Evolutionary conservation across 345 rosid species (phyloP).

Genomic region (Aquilaria malaccensis): DNA sequence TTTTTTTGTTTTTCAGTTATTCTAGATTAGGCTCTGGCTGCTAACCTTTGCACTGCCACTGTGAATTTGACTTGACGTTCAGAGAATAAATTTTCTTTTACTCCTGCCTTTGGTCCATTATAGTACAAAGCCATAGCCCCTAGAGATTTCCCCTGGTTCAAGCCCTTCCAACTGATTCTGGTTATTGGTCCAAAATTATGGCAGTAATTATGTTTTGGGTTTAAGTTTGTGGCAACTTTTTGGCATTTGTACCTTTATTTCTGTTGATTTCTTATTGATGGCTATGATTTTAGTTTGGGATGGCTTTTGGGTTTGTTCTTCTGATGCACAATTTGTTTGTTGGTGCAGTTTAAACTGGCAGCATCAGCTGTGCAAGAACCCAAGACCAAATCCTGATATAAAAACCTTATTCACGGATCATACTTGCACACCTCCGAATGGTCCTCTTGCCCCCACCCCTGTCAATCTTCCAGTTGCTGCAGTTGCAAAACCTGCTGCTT

Average conservation of each 20-base stretch:
- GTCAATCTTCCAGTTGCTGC: constrained; percentile 53
- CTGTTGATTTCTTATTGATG: too few species aligned
- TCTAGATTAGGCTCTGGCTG: neutral
- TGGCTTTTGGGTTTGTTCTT: neutral
- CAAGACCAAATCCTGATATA: constrained; percentile 80
- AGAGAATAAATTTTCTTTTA: too few species aligned
- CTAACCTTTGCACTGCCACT: too few species aligned
- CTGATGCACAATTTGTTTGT: constrained; percentile 7
- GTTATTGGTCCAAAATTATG: too few species aligned
- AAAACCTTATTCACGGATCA: constrained; percentile 78
- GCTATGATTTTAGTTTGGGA: neutral
- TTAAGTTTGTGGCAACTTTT: neutral
- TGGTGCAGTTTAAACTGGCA: constrained; percentile 81
- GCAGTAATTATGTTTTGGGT: neutral
- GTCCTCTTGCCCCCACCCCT: constrained; percentile 59
- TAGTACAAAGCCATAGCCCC: too few species aligned
- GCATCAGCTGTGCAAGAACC: constrained; percentile 85
- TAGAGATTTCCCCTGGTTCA: too few species aligned
- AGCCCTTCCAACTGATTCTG: too few species aligned
- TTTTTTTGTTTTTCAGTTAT: neutral
- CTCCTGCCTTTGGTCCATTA: too few species aligned
- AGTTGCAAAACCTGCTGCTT: constrained; percentile 48
- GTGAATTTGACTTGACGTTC: too few species aligned
- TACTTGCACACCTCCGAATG: constrained; percentile 56
- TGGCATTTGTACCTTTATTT: neutral